Evolutionary conservation across 2,329 filamentous ascomycete species (phyloP), one percentile per base, ranked within the genome.

Genomic region (Alternaria ethzedia): DNA sequence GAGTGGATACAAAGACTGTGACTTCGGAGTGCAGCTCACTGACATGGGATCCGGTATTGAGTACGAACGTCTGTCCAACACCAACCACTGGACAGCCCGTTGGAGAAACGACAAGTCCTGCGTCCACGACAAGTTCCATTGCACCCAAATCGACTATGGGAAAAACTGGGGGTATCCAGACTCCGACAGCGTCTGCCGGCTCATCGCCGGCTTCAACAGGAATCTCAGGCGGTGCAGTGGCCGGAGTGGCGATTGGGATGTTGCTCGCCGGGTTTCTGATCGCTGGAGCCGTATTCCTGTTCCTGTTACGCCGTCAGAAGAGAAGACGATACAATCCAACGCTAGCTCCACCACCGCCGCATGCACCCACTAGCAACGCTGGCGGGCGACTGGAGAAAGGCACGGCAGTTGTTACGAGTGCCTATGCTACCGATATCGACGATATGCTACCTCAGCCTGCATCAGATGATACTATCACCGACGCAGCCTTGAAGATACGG

Each of bases 361-460:
- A 25, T 26, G 20, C 20, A 4, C 43, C 5, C 13, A 11, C 6
- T 11, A 10, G 15, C 9, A 20, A 21, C 5, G 28, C 54, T 2
- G 28, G 3, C 7, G 13, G 12, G n/a, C 25, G 1, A 3, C 3
- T n/a, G 10, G 41, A 56, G 41, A 56, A 56, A 23, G 41, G 17
- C 9, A 26, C 54, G 23, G 2, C 23, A 9, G 26, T 20, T 2
- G 15, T 12, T 12, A 30, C 54, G 0, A 28, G 61, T 17, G 45
- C 47, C 2, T 15, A 59, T 8, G 36, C 54, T 3, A 50, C 36
- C 1, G 59, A 32, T n/a, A 50, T 69, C 32, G 69, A 70, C 13
- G 59, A 67, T 15, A 23, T 66, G n/a, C 61, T 75, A 11, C 72
- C 72, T 0, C 72, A 74, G 25, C 72, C 72, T 4, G 63, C 56